Percentiles rank a stretch among this genome's conserved stretches.
phyloP scores from a whole-genome alignment of 148 eudicot genomes.

The Tetragonia tetragonoides region DNA sequence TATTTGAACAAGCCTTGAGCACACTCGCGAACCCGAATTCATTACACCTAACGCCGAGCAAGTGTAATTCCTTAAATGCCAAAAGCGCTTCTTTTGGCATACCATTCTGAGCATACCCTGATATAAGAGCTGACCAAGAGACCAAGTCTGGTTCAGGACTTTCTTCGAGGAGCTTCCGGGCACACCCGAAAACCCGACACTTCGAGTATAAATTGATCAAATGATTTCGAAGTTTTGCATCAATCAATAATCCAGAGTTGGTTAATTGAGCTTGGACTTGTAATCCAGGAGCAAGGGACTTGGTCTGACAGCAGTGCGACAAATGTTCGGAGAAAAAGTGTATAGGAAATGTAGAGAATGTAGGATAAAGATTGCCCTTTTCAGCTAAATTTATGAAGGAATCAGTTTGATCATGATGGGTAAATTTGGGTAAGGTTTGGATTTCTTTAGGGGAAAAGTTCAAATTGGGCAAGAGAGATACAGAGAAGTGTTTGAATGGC shows the following conservation, averaged over 20 bases:
- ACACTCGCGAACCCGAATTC: constrained; percentile 70
- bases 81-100: constrained; percentile 47
- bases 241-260: constrained; percentile 44
- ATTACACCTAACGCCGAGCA: constrained; percentile 51
- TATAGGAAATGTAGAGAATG: constrained; percentile 24
- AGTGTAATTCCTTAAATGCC: constrained; percentile 56
- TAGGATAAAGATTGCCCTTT: constrained; percentile 11
- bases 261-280: constrained; percentile 53
- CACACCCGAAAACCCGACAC: constrained; percentile 46
- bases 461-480: constrained; percentile 5
- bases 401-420: constrained; percentile 6
- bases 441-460: background rate
- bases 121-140: constrained; percentile 75
- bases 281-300: constrained; percentile 46
- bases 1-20: constrained; percentile 63
- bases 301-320: constrained; percentile 41
- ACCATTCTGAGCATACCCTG: constrained; percentile 68
- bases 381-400: constrained; percentile 7
- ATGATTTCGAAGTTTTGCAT: constrained; percentile 41
- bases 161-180: constrained; percentile 68
- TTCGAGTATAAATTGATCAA: constrained; percentile 59
- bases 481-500: constrained; percentile 23
- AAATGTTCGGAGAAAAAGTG: constrained; percentile 44
- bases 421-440: constrained; percentile 22
- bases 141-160: constrained; percentile 67